Percentiles rank a stretch among this genome's conserved stretches.
These are phyloP conservation scores for Sporobolomyces roseus DNA, from an alignment of 768 basidiomycete genomes.

Conservation along the genomic window DNA sequence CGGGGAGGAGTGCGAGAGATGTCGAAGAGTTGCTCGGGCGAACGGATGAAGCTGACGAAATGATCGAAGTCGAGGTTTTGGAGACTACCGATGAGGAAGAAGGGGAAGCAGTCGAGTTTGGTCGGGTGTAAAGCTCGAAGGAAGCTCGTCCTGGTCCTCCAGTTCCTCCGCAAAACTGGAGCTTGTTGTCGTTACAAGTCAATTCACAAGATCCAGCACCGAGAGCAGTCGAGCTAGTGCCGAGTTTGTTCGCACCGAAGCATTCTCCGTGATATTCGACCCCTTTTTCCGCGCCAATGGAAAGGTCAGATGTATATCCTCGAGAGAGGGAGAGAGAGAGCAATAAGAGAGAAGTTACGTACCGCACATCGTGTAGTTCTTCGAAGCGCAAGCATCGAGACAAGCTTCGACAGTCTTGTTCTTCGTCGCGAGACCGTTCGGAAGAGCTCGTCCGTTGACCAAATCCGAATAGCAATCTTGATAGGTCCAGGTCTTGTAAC, in stretches of 20 bases:
- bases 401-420: conserved; percentile 48
- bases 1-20: background rate
- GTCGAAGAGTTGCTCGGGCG: background rate
- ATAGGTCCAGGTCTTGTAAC: conserved; percentile 26
- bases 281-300: background rate
- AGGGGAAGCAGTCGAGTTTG: background rate
- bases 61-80: background rate
- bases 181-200: conserved; percentile 20
- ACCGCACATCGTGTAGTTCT: conserved; percentile 48
- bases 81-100: background rate
- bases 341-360: background rate
- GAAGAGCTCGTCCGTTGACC: conserved; percentile 26
- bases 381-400: conserved; percentile 46
- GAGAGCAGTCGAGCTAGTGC: background rate
- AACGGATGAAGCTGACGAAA: background rate
- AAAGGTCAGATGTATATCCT: background rate
- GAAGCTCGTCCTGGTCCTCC: conserved; percentile 16
- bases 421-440: conserved; percentile 17
- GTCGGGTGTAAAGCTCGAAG: conserved; percentile 10
- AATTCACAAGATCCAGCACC: conserved; percentile 16
- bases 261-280: conserved; percentile 36
- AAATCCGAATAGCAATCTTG: conserved; percentile 40
- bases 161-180: conserved; percentile 33
- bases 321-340: background rate
- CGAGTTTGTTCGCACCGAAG: conserved; percentile 34